These are phyloP conservation scores for sunflower (Helianthus annuus) DNA, from an alignment of 129 eudicot genomes.

Conservation along the genomic window DNA sequence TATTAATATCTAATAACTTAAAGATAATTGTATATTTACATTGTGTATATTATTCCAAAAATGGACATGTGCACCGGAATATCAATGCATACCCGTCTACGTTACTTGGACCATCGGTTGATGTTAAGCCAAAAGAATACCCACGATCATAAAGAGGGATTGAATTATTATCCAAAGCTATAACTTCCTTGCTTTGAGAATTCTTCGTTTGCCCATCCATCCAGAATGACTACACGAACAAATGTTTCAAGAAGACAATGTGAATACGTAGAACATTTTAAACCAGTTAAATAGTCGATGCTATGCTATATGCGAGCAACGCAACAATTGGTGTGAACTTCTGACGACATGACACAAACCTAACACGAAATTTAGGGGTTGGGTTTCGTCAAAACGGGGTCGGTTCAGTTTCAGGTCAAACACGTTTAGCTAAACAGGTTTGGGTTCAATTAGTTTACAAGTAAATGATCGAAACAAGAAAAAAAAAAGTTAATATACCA, in stretches of 20 bases:
- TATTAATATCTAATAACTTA: no score
- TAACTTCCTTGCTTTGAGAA: slow-evolving; percentile 45
- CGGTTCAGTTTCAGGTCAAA: no score
- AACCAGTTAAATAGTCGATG: no score
- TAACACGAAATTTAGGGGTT: no score
- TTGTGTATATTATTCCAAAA: no score
- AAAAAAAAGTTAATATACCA: slow-evolving; percentile 44
- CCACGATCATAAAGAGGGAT: slow-evolving; percentile 95
- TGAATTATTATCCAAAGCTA: slow-evolving; percentile 57
- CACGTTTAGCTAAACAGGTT: no score
- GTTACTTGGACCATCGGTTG: slow-evolving; percentile 54
- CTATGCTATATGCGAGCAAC: not conserved
- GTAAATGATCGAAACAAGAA: slow-evolving; percentile 1
- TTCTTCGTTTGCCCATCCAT: slow-evolving; percentile 59
- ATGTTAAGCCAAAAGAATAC: slow-evolving; percentile 56
- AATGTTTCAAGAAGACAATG: no score
- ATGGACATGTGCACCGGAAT: no score
- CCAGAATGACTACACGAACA: slow-evolving; percentile 72
- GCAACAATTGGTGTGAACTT: not conserved
- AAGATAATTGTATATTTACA: no score
- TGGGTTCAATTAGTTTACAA: slow-evolving; percentile 7
- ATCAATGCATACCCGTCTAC: slow-evolving; percentile 47
- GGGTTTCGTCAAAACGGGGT: no score
- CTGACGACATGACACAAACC: not conserved
- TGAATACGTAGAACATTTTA: no score